Percentiles rank a stretch among this genome's conserved stretches.
phyloP scores from a whole-genome alignment of 1,284 basidiomycete genomes.

The Termitomyces sp. region DNA sequence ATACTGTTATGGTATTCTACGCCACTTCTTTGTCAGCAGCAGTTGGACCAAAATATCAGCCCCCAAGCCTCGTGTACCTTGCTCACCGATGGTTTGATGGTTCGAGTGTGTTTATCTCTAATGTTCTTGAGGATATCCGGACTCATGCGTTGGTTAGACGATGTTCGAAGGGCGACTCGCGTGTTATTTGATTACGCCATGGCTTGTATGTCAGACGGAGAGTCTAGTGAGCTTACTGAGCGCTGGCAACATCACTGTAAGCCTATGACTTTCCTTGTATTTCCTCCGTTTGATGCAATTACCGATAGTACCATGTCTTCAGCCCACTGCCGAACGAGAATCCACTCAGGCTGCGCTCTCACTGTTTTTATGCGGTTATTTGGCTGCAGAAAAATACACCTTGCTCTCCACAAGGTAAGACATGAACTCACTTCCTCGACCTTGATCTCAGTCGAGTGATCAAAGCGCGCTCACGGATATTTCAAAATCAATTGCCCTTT shows the following conservation, averaged over 20 bases:
- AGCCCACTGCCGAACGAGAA: slow-evolving; percentile 50
- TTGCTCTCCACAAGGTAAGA: slow-evolving; percentile 67
- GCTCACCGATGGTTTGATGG: slow-evolving; percentile 73
- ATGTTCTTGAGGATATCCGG: not conserved
- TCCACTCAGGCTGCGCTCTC: slow-evolving; percentile 58
- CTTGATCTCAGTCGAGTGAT: not conserved
- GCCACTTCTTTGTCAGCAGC: slow-evolving; percentile 57
- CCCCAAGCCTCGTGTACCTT: slow-evolving; percentile 69
- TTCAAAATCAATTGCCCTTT: slow-evolving; percentile 75
- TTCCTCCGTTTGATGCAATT: not conserved
- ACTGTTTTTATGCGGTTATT: slow-evolving; percentile 76
- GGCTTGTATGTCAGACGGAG: slow-evolving; percentile 59
- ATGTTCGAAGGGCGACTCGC: slow-evolving; percentile 71
- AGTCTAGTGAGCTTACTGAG: slow-evolving; percentile 56
- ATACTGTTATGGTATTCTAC: slow-evolving; percentile 75
- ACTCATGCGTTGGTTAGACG: slow-evolving; percentile 38
- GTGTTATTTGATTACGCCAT: slow-evolving; percentile 74
- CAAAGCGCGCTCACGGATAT: slow-evolving; percentile 79
- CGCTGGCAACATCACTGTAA: slow-evolving; percentile 66
- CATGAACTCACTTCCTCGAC: not conserved
- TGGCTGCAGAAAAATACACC: slow-evolving; percentile 80
- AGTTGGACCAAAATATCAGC: slow-evolving; percentile 53
- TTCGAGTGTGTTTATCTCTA: slow-evolving; percentile 44
- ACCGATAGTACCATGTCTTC: slow-evolving; percentile 63
- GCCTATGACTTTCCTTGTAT: slow-evolving; percentile 4